A percentile compares a stretch with the other conserved stretches of the same genome.
These are phyloP conservation scores for Elaeagnus macrophylla DNA, from an alignment of 306 rosid genomes.

Conservation along the genomic window DNA sequence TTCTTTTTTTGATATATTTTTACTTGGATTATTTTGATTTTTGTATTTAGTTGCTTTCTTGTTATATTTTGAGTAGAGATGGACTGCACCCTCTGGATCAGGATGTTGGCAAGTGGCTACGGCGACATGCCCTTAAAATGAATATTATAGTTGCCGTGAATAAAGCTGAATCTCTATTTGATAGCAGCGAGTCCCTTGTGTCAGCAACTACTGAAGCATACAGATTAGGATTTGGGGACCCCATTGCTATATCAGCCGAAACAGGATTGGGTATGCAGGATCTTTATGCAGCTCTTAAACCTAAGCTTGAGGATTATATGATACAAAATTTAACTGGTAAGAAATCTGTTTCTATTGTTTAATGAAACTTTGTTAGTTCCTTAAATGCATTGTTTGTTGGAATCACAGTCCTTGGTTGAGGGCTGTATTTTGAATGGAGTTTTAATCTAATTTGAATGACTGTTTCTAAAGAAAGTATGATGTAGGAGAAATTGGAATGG, in stretches of 20 bases:
- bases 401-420: too few relatives aligned
- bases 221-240: constrained; percentile 87
- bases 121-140: constrained; percentile 60
- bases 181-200: constrained; percentile 40
- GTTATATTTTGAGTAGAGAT: constrained; percentile 29
- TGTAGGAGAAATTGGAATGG: too few relatives aligned
- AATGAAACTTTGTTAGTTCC: too few relatives aligned
- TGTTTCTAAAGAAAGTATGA: too few relatives aligned
- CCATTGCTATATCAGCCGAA: constrained; percentile 89
- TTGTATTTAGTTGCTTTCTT: constrained; percentile 9
- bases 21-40: neutral
- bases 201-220: constrained; percentile 55
- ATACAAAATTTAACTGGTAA: constrained; percentile 43
- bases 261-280: constrained; percentile 89
- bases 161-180: constrained; percentile 72
- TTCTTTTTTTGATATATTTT: neutral
- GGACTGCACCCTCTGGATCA: constrained; percentile 85
- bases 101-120: constrained; percentile 89
- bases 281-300: constrained; percentile 53
- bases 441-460: too few relatives aligned
- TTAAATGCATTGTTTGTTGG: too few relatives aligned
- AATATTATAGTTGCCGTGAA: constrained; percentile 71
- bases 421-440: too few relatives aligned
- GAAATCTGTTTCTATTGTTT: neutral
- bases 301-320: constrained; percentile 65